Conservation (phyloP, 2,329 filamentous ascomycete genomes). For the Aaosphaeria pasadenensis region DNA sequence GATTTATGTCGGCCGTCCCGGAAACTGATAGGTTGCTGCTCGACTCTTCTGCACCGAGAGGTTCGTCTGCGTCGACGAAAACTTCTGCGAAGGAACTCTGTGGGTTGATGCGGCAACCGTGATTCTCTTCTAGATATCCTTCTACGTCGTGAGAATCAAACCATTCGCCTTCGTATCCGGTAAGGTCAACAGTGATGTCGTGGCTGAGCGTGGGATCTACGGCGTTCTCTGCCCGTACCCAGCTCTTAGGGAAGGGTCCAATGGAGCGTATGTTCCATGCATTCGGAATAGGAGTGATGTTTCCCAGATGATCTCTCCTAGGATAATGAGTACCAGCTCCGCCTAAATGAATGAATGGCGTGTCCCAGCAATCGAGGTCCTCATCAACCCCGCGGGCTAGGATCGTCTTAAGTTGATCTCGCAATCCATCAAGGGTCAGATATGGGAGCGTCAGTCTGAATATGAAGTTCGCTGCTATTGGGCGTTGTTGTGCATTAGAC, state of each 20-base stretch:
- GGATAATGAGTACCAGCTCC: conserved; percentile 66
- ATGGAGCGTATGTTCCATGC: conserved; percentile 30
- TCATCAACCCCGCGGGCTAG: conserved; percentile 41
- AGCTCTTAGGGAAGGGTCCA: conserved; percentile 30
- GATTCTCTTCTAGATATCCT: conserved; percentile 61
- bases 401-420: conserved; percentile 38
- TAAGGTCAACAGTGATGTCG: conserved; percentile 51
- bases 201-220: conserved; percentile 39
- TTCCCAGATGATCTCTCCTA: conserved; percentile 36
- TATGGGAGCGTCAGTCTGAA: conserved; percentile 71
- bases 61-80: conserved; percentile 25
- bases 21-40: conserved; percentile 2
- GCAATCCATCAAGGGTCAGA: conserved; percentile 40
- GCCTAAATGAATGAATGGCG: conserved; percentile 65
- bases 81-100: conserved; percentile 59
- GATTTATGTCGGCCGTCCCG: conserved; percentile 4
- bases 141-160: conserved; percentile 77
- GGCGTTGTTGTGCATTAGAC: conserved; percentile 38
- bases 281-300: conserved; percentile 27
- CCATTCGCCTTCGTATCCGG: conserved; percentile 70
- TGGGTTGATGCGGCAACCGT: conserved; percentile 62
- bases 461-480: conserved; percentile 42
- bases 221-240: conserved; percentile 20
- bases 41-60: neutral
- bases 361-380: conserved; percentile 57